These are phyloP conservation scores for Meredithiella fracta DNA, from an alignment of 2,329 filamentous ascomycete genomes.

Conservation along the genomic window DNA sequence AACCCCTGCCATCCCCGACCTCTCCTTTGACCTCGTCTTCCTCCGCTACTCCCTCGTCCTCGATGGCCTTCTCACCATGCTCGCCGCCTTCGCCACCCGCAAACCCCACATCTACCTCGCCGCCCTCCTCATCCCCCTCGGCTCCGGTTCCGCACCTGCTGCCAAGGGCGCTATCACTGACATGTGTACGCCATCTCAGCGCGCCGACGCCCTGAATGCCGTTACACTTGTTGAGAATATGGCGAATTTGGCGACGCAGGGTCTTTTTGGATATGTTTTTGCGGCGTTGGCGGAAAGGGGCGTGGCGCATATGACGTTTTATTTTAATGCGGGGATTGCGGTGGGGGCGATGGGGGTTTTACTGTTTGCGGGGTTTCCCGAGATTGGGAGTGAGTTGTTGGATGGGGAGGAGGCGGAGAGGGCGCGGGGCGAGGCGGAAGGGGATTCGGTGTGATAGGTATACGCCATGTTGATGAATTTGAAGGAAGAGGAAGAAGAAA, in stretches of 20 bases:
- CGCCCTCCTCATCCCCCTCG: constrained; percentile 48
- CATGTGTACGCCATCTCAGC: constrained; percentile 45
- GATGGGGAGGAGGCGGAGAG: constrained; percentile 9
- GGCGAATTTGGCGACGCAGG: constrained; percentile 44
- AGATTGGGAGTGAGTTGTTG: constrained; percentile 6
- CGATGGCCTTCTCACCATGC: constrained; percentile 47
- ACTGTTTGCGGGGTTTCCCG: constrained; percentile 10
- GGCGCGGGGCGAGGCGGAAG: constrained; percentile 13
- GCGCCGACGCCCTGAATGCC: constrained; percentile 50
- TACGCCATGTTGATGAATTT: constrained; percentile 11
- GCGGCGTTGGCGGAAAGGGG: constrained; percentile 44
- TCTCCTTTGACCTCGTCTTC: constrained; percentile 50
- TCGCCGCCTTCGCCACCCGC: constrained; percentile 43
- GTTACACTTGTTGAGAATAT: constrained; percentile 57
- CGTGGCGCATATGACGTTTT: constrained; percentile 46
- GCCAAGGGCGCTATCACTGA: constrained; percentile 59
- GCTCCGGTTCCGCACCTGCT: constrained; percentile 50
- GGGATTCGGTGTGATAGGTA: constrained; percentile 16
- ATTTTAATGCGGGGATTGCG: constrained; percentile 39
- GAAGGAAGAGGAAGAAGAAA: too few relatives aligned
- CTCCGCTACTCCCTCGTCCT: constrained; percentile 47
- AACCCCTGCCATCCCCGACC: constrained; percentile 24
- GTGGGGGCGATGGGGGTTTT: constrained; percentile 9
- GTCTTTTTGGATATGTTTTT: constrained; percentile 51
- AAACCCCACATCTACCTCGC: constrained; percentile 55